A percentile compares a stretch with the other conserved stretches of the same genome.
Evolutionary conservation across 73 alveolate species (phyloP).

Genomic region (Symbiodinium pilosum): DNA sequence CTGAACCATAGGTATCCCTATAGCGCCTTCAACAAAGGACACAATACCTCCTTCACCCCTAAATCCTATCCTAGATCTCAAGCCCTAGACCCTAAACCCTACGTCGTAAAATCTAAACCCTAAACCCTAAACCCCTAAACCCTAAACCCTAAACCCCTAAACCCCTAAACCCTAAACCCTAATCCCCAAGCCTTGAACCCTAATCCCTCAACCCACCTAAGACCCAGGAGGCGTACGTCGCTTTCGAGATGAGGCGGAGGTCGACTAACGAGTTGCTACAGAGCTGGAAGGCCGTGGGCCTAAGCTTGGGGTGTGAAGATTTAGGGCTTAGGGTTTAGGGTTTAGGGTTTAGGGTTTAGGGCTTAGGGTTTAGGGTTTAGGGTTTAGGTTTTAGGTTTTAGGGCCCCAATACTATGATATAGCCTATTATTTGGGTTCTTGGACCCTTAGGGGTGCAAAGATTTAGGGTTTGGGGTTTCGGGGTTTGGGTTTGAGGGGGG

Average conservation of each 20-base stretch:
- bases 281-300: constrained; percentile 59
- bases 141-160: background rate
- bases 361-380: background rate
- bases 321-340: background rate
- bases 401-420: no score
- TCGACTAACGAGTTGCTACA: constrained; percentile 79
- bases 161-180: background rate
- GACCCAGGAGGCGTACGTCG: constrained; percentile 24
- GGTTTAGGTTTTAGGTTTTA: background rate
- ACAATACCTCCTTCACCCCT: no score
- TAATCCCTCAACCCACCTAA: background rate
- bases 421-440: no score
- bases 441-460: no score
- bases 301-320: background rate
- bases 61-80: no score
- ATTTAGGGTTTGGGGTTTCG: background rate
- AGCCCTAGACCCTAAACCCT: background rate
- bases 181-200: background rate
- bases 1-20: no score
- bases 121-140: background rate
- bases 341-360: background rate
- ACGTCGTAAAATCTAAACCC: background rate
- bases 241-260: constrained; percentile 65
- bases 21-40: no score
- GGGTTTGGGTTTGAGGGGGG: background rate